Evolutionary conservation across 441 rosid genomes (phyloP).

Genomic region (Bocquillonia castaneifolia): DNA sequence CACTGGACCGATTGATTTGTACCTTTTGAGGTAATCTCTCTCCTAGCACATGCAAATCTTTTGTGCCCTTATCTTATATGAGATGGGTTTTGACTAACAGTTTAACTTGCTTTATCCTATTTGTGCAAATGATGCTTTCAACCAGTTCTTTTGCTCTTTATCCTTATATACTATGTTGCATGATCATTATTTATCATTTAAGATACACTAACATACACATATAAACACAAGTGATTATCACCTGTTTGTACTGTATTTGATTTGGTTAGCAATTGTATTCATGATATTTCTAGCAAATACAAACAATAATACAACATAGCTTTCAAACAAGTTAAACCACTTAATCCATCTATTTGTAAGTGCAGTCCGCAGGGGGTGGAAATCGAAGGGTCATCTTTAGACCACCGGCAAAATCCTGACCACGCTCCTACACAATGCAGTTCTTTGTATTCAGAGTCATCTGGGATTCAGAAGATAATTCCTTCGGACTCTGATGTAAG

Average conservation of each 20-base stretch:
- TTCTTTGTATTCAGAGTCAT: conserved; percentile 20
- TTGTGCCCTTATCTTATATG: neutral
- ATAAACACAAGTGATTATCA: neutral
- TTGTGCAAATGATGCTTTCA: neutral
- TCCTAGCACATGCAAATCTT: neutral
- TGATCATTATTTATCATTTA: neutral
- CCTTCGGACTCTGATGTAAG: conserved; percentile 60
- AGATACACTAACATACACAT: neutral
- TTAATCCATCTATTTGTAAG: conserved; percentile 24
- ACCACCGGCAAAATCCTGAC: conserved; percentile 15
- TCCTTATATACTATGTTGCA: neutral
- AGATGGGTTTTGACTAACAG: neutral
- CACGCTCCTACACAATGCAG: conserved; percentile 12
- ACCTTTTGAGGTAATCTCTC: conserved; percentile 53
- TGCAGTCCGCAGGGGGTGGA: conserved; percentile 21
- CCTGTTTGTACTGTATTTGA: neutral
- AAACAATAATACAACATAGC: conserved; percentile 33
- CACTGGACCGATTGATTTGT: conserved; percentile 64
- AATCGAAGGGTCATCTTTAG: conserved; percentile 23
- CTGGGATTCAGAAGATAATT: conserved; percentile 49
- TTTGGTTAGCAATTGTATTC: neutral
- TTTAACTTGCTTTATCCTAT: neutral
- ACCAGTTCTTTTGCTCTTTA: neutral
- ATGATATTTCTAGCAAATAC: conserved; percentile 41
- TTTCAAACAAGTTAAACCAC: conserved; percentile 23